Percentiles rank a stretch among this genome's conserved stretches.
phyloP scores from a whole-genome alignment of 2,329 filamentous ascomycete genomes.

The Ascochyta viciae-villosae region DNA sequence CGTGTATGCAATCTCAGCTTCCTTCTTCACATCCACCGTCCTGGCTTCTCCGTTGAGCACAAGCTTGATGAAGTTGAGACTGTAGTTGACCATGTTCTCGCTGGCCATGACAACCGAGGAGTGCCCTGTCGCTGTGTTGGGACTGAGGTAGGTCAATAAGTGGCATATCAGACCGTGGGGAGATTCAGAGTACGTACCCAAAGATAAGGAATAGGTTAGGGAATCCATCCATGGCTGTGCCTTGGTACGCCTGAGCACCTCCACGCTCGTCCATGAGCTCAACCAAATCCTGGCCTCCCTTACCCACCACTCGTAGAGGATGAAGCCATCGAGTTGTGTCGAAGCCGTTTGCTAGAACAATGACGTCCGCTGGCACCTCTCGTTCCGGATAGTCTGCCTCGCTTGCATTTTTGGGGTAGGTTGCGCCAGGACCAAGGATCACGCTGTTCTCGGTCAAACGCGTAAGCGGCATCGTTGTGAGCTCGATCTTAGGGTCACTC shows the following conservation, averaged over 20 bases:
- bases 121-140: constrained; percentile 69
- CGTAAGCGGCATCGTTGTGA: constrained; percentile 60
- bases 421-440: constrained; percentile 58
- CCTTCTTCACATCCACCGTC: constrained; percentile 88
- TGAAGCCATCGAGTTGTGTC: constrained; percentile 62
- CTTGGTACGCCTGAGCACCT: constrained; percentile 69
- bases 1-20: constrained; percentile 68
- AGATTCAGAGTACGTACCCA: background rate
- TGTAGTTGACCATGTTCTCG: constrained; percentile 68
- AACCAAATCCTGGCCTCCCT: constrained; percentile 57
- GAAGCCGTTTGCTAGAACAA: constrained; percentile 69
- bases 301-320: constrained; percentile 61
- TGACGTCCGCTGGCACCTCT: constrained; percentile 64
- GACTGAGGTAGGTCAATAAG: constrained; percentile 66
- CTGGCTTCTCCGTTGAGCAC: constrained; percentile 87
- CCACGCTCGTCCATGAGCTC: constrained; percentile 65
- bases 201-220: too few species aligned
- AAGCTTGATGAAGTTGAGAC: constrained; percentile 64
- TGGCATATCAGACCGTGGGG: constrained; percentile 60
- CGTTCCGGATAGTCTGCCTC: constrained; percentile 40
- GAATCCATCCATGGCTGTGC: constrained; percentile 58
- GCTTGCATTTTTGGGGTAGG: constrained; percentile 53
- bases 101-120: constrained; percentile 65
- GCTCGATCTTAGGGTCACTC: constrained; percentile 60
- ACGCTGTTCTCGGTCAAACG: constrained; percentile 59